A percentile compares a stretch with the other conserved stretches of the same genome.
Evolutionary conservation across 495 filamentous ascomycete species (phyloP).

Genomic region (Baudoinia panamericana): DNA sequence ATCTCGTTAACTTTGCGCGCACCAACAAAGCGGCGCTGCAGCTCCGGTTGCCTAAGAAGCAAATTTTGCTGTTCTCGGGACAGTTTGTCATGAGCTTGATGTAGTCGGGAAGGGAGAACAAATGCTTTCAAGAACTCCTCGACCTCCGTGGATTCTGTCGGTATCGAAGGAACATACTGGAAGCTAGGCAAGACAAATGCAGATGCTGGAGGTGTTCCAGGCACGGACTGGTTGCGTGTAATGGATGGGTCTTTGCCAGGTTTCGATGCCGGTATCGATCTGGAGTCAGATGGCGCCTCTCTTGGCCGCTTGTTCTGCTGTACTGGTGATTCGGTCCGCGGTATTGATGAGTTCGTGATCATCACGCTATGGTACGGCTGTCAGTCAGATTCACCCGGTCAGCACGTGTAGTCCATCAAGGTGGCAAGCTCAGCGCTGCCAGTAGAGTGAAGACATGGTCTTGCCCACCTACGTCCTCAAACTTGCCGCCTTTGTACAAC

Average conservation of each 20-base stretch:
- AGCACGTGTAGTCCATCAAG: not conserved
- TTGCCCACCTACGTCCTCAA: constrained; percentile 52
- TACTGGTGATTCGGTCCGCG: constrained; percentile 28
- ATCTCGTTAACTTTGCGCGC: constrained; percentile 49
- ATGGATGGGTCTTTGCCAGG: constrained; percentile 3
- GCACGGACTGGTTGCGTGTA: constrained; percentile 13
- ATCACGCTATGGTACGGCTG: constrained; percentile 73
- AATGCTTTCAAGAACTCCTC: constrained; percentile 45
- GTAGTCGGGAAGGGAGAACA: constrained; percentile 45
- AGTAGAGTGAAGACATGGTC: too few species aligned
- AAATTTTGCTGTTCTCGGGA: constrained; percentile 33
- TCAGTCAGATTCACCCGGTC: constrained; percentile 3
- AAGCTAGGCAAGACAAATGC: constrained; percentile 66
- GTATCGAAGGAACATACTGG: constrained; percentile 62
- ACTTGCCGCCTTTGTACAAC: constrained; percentile 51
- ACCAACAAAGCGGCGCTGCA: constrained; percentile 30
- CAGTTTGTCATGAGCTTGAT: constrained; percentile 43
- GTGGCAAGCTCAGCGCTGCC: not conserved
- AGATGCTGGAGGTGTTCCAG: constrained; percentile 36
- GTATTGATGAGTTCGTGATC: constrained; percentile 57
- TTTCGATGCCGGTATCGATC: constrained; percentile 5
- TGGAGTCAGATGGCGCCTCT: not conserved
- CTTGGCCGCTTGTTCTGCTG: constrained; percentile 2
- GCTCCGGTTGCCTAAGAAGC: constrained; percentile 26
- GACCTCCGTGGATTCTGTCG: constrained; percentile 36